phyloP scores from a whole-genome alignment of 2,329 filamentous ascomycete genomes.

The Whalleya microplaca region DNA sequence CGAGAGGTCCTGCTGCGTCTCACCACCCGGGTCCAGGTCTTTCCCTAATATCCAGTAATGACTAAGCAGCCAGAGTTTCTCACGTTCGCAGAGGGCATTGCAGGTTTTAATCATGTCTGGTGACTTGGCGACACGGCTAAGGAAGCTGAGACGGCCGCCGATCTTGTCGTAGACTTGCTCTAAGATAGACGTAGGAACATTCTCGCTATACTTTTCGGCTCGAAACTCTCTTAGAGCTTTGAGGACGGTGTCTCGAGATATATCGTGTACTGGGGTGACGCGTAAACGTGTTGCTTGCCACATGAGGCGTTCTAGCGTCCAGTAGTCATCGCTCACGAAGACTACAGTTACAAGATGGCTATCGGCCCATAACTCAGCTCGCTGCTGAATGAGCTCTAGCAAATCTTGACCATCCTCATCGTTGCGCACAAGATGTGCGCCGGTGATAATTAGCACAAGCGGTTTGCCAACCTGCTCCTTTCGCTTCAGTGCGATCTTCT shows the following conservation, averaged over 20 bases:
- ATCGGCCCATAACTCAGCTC: conserved; percentile 95
- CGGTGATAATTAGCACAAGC: conserved; percentile 89
- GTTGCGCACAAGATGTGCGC: conserved; percentile 89
- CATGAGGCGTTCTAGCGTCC: conserved; percentile 95
- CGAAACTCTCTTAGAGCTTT: conserved; percentile 79
- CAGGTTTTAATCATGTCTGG: conserved; percentile 79
- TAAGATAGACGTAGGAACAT: conserved; percentile 57
- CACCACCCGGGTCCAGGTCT: conserved; percentile 77
- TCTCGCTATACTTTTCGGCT: conserved; percentile 73
- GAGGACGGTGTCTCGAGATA: conserved; percentile 78
- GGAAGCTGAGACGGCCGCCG: conserved; percentile 83
- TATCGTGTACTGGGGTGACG: conserved; percentile 81
- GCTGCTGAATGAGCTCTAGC: conserved; percentile 91
- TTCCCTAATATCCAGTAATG: conserved; percentile 76
- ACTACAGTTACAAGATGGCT: conserved; percentile 88
- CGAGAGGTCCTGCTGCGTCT: conserved; percentile 64
- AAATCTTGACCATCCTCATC: conserved; percentile 92
- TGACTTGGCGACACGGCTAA: conserved; percentile 87
- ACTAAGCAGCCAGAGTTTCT: conserved; percentile 80
- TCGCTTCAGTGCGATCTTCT: conserved; percentile 85
- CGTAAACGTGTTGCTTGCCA: conserved; percentile 93
- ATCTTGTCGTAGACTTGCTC: conserved; percentile 84
- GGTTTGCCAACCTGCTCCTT: conserved; percentile 67
- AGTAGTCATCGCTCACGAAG: conserved; percentile 97
- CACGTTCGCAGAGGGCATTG: conserved; percentile 68